These are phyloP conservation scores for Rhodocollybia butyracea DNA, from an alignment of 768 basidiomycete species.

Conservation along the genomic window DNA sequence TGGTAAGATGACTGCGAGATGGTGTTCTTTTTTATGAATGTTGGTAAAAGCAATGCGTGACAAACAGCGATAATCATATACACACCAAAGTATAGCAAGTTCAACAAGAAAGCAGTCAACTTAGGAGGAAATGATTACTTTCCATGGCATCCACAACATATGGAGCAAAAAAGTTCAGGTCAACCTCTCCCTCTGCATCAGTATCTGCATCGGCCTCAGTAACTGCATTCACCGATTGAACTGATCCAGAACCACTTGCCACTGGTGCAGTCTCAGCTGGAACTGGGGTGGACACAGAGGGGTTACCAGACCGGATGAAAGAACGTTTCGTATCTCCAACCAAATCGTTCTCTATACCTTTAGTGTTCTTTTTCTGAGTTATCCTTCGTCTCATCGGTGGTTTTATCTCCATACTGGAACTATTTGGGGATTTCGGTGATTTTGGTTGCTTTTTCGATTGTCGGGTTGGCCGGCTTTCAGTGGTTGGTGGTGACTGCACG, in stretches of 20 bases:
- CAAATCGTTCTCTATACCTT: background rate
- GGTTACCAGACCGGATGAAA: background rate
- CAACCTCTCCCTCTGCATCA: background rate
- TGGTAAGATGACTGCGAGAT: too few relatives aligned
- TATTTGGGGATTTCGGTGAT: too few relatives aligned
- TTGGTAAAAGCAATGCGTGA: too few relatives aligned
- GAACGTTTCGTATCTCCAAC: background rate
- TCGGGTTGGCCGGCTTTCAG: too few relatives aligned
- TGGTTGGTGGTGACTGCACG: too few relatives aligned
- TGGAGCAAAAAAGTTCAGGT: background rate
- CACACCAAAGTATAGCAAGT: background rate
- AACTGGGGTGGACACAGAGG: background rate
- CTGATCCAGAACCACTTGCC: background rate
- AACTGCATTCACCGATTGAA: background rate
- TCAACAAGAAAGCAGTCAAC: background rate
- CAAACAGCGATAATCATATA: too few relatives aligned
- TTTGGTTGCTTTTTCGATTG: too few relatives aligned
- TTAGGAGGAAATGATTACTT: background rate
- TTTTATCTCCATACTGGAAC: too few relatives aligned
- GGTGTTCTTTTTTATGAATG: too few relatives aligned
- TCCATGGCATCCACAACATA: background rate
- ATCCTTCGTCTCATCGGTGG: too few relatives aligned
- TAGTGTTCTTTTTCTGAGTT: too few relatives aligned
- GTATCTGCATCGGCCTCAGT: background rate
- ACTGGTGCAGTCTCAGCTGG: background rate